Base-by-base conservation (phyloP, 1,284 basidiomycete species). In the Mycosarcoma mackinlayi region DNA sequence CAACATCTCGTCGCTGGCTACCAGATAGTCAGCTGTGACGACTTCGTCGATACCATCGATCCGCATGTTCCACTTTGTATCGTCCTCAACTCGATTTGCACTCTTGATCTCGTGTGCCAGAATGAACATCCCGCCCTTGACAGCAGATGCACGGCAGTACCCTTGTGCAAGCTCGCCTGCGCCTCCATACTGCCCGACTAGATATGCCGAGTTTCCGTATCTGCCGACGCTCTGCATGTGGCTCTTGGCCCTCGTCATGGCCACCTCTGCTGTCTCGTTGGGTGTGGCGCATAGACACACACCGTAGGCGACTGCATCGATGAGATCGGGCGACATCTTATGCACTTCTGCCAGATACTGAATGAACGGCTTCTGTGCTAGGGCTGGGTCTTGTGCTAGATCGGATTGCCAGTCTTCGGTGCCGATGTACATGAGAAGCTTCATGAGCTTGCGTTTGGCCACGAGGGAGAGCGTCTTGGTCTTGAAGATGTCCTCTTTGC, bases 401-500 rank as follows among this genome's bases (percentile, higher is more conserved):
- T 64, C 58, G 1, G 44, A 23, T 24, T 56, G 53, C 47, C 61
- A 55, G 9, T 56, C 67, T 14, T 72, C 67, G 7, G 55, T 54
- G 4, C 62, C 71, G 13, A 71, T 64, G 46, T 72, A 64, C 39
- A 76, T 87, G 31, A 98, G 84, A 73, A 96, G 92, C 68, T 94
- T 92, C 92, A 98, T 98, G 34, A 98, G 85, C 34, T 90, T 87
- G 38, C 94, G 86, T 84, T 98, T 98, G 64, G 95, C 92, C 31
- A 94, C 83, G 6, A 98, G 86, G 4, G 86, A 87, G 13, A 97
- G 87, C 5, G 86, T 86, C 78, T 89, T 89, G 83, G 89, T 90
- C 84, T 91, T 93, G 87, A 98, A 97, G 21, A 98, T 88, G 63
- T 93, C 92, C 83, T 95, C 93, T 82, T 97, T 98, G 84, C 89